Base-by-base conservation (phyloP, 352 stramenopile genomes). In the Globisporangium nagaii region DNA sequence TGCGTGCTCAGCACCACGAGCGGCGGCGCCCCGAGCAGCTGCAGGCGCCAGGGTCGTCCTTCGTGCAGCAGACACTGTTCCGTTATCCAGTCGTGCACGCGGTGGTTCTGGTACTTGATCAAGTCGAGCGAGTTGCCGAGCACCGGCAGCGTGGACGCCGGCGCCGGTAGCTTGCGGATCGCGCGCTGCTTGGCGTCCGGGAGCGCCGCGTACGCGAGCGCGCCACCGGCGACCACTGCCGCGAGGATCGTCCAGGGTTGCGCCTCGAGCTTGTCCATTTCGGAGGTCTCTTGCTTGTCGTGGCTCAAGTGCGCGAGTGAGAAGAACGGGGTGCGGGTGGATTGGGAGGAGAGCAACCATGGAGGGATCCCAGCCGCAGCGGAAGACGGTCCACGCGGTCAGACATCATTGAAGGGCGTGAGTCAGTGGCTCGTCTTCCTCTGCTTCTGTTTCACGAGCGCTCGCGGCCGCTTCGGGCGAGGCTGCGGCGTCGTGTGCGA, bases 41-140 rank as follows among this genome's bases (percentile, higher is more conserved):
- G 37, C 27, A 81, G 62, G 3, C 66, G 63, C 68, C 71, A 81
- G 22, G 68, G 65, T 15, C 58, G 60, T 9, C 71, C 65, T 15
- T 66, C 55, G 39, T 71, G 69, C 19, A 55, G 37, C 32, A 70
- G 64, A 61, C 63, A 78, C 40, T 81, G 60, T 40, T 81, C 71
- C 11, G 49, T 20, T 43, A 78, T 70, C 68, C 68, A 81, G 62
- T 81, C 71, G 58, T 82, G 67, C 15, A 76, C 54, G 0, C 70
- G 63, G n/a, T 66, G 65, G 28, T 64, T 61, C 40, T 81, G 62
- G 40, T 73, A 47, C 30, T 53, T 59, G 57, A 70, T 66, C 11
- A 80, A 15, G 40, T 80, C 68, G 25, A 80, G 50, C 17, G 70
- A 77, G 45, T 80, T 80, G 45, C 70, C 70, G 39, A 80, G 53